Evolutionary conservation across 148 eudicot species (phyloP), one percentile per base, ranked within the genome.

Genomic region (Limonium bicolor): DNA sequence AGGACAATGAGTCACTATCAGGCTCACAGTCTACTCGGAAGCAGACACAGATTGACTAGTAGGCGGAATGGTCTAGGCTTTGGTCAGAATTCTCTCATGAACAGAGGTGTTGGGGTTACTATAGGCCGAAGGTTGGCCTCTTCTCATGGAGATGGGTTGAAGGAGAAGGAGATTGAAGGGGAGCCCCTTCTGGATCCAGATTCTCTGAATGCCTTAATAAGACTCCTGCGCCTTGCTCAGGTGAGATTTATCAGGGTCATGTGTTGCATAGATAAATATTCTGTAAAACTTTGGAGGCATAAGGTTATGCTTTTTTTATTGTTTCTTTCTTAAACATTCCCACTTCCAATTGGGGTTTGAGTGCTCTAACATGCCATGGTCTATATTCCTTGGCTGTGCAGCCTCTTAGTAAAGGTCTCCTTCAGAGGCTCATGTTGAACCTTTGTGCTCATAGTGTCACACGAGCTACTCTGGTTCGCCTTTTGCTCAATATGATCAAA

Each of bases 1-100:
- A 75, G 97, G 68, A 92, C 93, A 29, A 77, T 84, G 95, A 84
- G 95, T 57, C 97, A 84, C 55, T 84, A 90, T 66, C 95, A 90
- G 59, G 97, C 97, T 53, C 95, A 84, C 51, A 84, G 95, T 65
- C 60, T 83, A 62, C 77, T 90, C 67, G 97, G 97, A 53, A 51
- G 67, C 62, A 69, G 68, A 71, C 93, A 84, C 53, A 75, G 97
- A 57, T 65, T 77, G 12, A 54, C 64, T 44, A 62, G 33, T 73
- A 56, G 84, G 55, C 76, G 92, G 60, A 84, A 71, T 62, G 71
- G 80, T 35, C 71, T 90, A 54, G 99, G 99, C 11, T 78, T 90
- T 71, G 95, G 76, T 40, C 68, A 90, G 29, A 95, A 90, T 42
- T 62, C 80, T 4, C 88, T 76, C 53, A 78, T 80, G 77, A 88